These are phyloP conservation scores for Trypanosoma lewisi DNA, from an alignment of 208 protist genomes.

Conservation along the genomic window DNA sequence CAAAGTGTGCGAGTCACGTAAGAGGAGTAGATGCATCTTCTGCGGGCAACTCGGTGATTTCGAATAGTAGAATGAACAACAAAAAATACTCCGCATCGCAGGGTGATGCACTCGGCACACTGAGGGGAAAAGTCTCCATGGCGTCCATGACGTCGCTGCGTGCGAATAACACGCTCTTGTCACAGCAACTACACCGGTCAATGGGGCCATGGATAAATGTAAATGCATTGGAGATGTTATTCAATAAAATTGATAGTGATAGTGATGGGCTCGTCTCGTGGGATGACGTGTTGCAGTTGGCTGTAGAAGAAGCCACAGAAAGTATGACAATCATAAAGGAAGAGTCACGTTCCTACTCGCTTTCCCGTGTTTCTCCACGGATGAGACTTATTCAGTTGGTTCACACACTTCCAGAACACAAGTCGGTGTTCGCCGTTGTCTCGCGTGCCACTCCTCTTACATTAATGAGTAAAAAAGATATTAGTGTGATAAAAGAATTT, in stretches of 20 bases:
- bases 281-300: constrained; percentile 53
- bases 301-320: constrained; percentile 41
- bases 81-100: neutral
- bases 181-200: too few species aligned
- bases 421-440: constrained; percentile 50
- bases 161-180: too few species aligned
- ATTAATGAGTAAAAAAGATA: constrained; percentile 48
- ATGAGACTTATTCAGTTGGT: constrained; percentile 39
- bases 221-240: constrained; percentile 43
- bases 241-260: constrained; percentile 44
- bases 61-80: neutral
- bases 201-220: neutral
- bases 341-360: constrained; percentile 41
- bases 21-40: too few species aligned
- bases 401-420: constrained; percentile 51
- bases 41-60: neutral
- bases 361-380: constrained; percentile 29
- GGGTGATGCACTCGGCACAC: neutral
- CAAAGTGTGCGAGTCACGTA: too few species aligned
- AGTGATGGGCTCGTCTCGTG: constrained; percentile 55
- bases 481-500: constrained; percentile 46
- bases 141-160: too few species aligned
- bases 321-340: constrained; percentile 25
- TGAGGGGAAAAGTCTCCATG: neutral
- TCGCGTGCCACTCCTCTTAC: constrained; percentile 40